Evolutionary conservation across 345 rosid species (phyloP), one percentile per base, ranked within the genome.

Genomic region (Hypericum perforatum): DNA sequence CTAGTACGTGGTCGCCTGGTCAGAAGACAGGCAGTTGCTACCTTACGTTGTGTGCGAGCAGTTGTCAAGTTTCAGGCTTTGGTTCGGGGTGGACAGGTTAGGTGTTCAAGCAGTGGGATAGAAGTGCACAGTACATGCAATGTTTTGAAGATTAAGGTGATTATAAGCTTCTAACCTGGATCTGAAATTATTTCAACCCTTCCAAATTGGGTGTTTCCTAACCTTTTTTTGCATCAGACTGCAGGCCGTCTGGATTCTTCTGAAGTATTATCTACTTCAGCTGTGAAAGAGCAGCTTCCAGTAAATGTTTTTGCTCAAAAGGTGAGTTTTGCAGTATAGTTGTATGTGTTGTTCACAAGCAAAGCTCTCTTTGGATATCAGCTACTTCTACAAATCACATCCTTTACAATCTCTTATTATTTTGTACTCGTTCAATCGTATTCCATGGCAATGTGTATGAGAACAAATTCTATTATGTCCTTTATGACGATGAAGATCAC

Each of bases 1-100:
- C 60, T 85, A 50, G 63, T 82, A 39, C 89, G 86, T 61, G 97
- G 97, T 46, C 87, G 66, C 74, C 62, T 89, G 59, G 92, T 85
- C 48, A 77, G 97, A 71, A 79, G 85, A 64, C 91, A 89, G 75
- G 97, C 95, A 52, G 69, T 77, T 77, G 83, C 89, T 52, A 89
- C 89, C 8, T 70, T 85, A 57, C 65, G 45, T 0, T 81, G 86
- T 70, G 65, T 81, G 41, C 70, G 68, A 68, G 81, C 79, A 41
- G 70, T 82, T 69, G 73, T 89, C 39, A 82, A 73, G 74, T 41
- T 89, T 53, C 97, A 89, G 65, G 82, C 86, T 16, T 43, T 81
- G 46, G 71, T 53, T 60, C 83, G 95, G 7, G 81, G 79, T 48
- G 76, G 58, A 59, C 67, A 67, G 62, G 81, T 76, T 57, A 76